Percentiles rank a stretch among this genome's conserved stretches.
Conservation (phyloP, 106 monocot genomes). For the Agapanthus africanus region DNA sequence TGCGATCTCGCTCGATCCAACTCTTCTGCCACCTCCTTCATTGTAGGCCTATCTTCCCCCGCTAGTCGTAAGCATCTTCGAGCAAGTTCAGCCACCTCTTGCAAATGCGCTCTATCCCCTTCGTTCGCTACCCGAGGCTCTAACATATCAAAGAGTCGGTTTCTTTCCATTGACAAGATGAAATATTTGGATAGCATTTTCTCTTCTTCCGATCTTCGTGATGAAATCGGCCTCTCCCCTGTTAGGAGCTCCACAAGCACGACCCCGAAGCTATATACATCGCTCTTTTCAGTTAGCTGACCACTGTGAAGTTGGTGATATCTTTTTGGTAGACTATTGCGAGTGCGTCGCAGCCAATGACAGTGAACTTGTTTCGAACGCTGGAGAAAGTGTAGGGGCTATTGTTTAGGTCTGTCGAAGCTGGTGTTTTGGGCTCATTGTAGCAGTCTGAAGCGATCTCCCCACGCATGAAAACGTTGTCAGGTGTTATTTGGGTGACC, state of each 20-base stretch:
- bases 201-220: constrained; percentile 5
- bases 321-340: not conserved
- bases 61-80: constrained; percentile 32
- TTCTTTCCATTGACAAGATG: not conserved
- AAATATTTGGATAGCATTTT: constrained; percentile 19
- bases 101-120: constrained; percentile 12
- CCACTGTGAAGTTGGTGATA: no score
- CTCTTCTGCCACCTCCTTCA: constrained; percentile 58
- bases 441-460: constrained; percentile 26
- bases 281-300: no score
- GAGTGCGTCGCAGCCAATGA: constrained; percentile 11
- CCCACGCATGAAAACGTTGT: not conserved
- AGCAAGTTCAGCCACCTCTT: constrained; percentile 23
- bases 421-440: not conserved
- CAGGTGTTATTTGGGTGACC: no score
- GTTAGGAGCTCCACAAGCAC: not conserved
- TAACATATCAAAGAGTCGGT: not conserved
- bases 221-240: constrained; percentile 29
- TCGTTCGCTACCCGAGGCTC: constrained; percentile 20
- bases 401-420: constrained; percentile 5
- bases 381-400: constrained; percentile 12
- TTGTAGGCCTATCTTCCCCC: constrained; percentile 49
- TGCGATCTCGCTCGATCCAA: constrained; percentile 21
- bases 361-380: constrained; percentile 13
- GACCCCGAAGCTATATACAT: no score